Percentiles rank a stretch among this genome's conserved stretches.
Evolutionary conservation across 345 rosid species (phyloP).

Genomic region (Diplotaxis tenuifolia): DNA sequence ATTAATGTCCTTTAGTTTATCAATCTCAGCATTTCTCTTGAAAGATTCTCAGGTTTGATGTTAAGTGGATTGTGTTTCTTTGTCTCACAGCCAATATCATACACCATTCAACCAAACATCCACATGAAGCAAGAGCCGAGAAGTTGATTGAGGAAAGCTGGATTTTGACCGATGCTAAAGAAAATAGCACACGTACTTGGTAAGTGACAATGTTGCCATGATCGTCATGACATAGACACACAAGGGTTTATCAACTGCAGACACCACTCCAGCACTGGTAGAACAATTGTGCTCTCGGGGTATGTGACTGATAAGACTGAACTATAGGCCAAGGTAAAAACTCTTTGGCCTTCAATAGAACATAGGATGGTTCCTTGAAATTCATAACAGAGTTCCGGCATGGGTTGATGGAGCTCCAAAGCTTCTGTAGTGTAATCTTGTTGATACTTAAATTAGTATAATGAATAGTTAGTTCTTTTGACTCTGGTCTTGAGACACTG

Average conservation of each 20-base stretch:
- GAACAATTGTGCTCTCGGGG: constrained; percentile 11
- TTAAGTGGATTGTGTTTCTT: constrained; percentile 13
- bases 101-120: constrained; percentile 49
- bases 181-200: background rate
- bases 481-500: background rate
- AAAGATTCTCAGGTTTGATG: constrained; percentile 19
- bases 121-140: constrained; percentile 92
- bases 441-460: constrained; percentile 12
- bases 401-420: constrained; percentile 21
- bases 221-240: background rate
- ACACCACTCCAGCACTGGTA: constrained; percentile 11
- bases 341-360: constrained; percentile 3
- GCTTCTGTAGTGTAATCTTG: constrained; percentile 13
- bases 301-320: constrained; percentile 9
- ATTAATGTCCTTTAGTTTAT: constrained; percentile 6
- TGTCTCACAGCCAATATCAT: constrained; percentile 50
- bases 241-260: constrained; percentile 20
- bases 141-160: constrained; percentile 47
- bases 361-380: constrained; percentile 12
- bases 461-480: constrained; percentile 7
- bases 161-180: constrained; percentile 20
- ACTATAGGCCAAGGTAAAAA: constrained; percentile 23
- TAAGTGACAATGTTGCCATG: constrained; percentile 10
- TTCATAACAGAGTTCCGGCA: constrained; percentile 4
- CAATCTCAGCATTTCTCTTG: background rate